A percentile compares a stretch with the other conserved stretches of the same genome.
phyloP scores from a whole-genome alignment of 2,329 filamentous ascomycete species.

The Diaporthe longicolla region DNA sequence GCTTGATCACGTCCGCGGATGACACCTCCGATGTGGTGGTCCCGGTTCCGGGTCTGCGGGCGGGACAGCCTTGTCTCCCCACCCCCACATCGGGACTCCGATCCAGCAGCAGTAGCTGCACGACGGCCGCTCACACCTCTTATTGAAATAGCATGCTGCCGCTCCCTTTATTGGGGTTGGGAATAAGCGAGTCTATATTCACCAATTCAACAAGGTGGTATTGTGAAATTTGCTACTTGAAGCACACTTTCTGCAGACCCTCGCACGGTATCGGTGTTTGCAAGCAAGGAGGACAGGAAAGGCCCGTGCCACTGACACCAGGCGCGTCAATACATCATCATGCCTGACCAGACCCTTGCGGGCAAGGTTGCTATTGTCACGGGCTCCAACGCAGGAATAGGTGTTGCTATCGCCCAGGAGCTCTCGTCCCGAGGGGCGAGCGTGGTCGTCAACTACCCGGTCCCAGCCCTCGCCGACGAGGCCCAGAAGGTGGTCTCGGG shows the following conservation, averaged over 20 bases:
- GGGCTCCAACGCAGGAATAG: constrained; percentile 60
- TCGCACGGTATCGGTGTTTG: background rate
- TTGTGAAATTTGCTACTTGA: background rate
- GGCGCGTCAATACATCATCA: background rate
- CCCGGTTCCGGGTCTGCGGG: constrained; percentile 9
- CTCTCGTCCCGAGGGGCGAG: constrained; percentile 61
- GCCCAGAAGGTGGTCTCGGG: constrained; percentile 49
- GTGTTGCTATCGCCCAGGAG: constrained; percentile 59
- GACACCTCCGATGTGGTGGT: constrained; percentile 21
- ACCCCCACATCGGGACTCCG: constrained; percentile 28
- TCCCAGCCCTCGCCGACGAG: constrained; percentile 47
- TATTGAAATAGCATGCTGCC: constrained; percentile 5
- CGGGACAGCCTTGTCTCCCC: background rate
- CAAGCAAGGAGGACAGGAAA: background rate
- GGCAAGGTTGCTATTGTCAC: constrained; percentile 67
- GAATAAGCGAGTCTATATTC: background rate
- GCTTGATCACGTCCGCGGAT: background rate
- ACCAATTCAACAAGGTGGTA: too few relatives aligned
- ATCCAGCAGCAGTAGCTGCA: background rate
- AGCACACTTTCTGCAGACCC: background rate
- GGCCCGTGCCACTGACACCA: background rate
- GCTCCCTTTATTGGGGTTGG: background rate
- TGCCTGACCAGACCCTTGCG: constrained; percentile 44
- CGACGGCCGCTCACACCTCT: background rate
- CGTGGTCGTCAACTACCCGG: constrained; percentile 65